A percentile compares a stretch with the other conserved stretches of the same genome.
These are phyloP conservation scores for Dactylellina cionopaga DNA, from an alignment of 2,329 filamentous ascomycete species.

Conservation along the genomic window DNA sequence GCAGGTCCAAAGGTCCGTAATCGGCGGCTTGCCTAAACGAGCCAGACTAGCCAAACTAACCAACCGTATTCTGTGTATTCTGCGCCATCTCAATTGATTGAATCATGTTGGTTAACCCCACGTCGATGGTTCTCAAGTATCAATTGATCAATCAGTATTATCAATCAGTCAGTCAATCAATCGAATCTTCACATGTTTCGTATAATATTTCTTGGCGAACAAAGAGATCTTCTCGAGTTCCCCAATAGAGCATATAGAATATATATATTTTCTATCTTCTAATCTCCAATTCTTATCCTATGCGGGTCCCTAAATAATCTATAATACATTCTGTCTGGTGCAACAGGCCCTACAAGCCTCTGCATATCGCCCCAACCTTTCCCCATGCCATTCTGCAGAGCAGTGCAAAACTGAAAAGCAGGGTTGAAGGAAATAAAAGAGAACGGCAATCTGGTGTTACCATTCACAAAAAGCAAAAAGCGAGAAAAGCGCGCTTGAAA, in stretches of 20 bases:
- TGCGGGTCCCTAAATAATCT: constrained; percentile 16
- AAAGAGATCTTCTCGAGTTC: constrained; percentile 1
- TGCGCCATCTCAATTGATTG: neutral
- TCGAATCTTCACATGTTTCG: neutral
- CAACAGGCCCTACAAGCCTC: neutral
- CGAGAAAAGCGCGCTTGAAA: constrained; percentile 1
- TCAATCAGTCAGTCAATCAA: no score
- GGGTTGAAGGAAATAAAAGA: constrained; percentile 19
- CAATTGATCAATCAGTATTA: no score
- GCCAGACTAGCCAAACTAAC: constrained; percentile 12
- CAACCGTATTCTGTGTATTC: neutral
- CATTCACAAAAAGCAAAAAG: constrained; percentile 16
- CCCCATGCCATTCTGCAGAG: constrained; percentile 21
- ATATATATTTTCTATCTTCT: constrained; percentile 19
- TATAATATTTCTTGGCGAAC: neutral
- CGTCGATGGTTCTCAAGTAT: neutral
- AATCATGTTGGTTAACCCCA: no score
- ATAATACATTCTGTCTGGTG: constrained; percentile 50
- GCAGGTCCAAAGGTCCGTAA: constrained; percentile 52
- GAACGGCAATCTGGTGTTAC: constrained; percentile 32
- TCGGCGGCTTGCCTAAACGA: constrained; percentile 46
- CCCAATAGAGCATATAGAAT: constrained; percentile 1
- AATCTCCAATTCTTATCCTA: constrained; percentile 12
- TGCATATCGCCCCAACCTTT: constrained; percentile 7
- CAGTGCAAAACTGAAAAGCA: constrained; percentile 13